These are phyloP conservation scores for Trichosporon inkin DNA, from an alignment of 1,284 basidiomycete genomes.

Conservation along the genomic window DNA sequence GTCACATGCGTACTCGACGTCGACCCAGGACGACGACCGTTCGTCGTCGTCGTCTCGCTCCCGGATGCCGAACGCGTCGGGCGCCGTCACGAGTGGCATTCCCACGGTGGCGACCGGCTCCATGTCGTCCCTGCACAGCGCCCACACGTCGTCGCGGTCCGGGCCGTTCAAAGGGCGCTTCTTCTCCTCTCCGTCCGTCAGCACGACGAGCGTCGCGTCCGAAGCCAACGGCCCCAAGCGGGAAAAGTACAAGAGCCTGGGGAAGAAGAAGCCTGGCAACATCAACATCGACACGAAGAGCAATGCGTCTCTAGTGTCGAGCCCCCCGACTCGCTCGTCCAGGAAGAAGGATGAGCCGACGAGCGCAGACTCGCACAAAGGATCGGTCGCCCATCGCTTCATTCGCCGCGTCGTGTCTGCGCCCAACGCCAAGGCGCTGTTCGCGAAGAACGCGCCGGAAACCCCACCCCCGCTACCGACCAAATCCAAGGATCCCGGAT, in stretches of 20 bases:
- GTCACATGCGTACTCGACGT: slow-evolving; percentile 24
- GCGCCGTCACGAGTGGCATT: slow-evolving; percentile 7
- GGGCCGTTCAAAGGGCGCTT: slow-evolving; percentile 42
- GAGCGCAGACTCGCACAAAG: slow-evolving; percentile 14
- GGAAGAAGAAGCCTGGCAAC: slow-evolving; percentile 16
- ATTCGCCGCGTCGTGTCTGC: slow-evolving; percentile 92
- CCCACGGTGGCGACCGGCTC: slow-evolving; percentile 11
- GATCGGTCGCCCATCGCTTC: slow-evolving; percentile 64
- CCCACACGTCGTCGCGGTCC: slow-evolving; percentile 24
- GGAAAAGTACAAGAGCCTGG: slow-evolving; percentile 30
- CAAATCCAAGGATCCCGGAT: slow-evolving; percentile 8
- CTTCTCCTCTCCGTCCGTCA: slow-evolving; percentile 34
- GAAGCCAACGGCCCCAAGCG: slow-evolving; percentile 10
- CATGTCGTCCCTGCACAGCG: slow-evolving; percentile 20
- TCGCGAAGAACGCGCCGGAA: slow-evolving; percentile 48
- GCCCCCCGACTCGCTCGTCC: neutral
- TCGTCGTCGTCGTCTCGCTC: slow-evolving; percentile 24
- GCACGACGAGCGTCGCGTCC: slow-evolving; percentile 10
- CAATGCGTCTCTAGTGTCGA: slow-evolving; percentile 3
- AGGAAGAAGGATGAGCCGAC: slow-evolving; percentile 3
- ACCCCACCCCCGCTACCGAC: slow-evolving; percentile 38
- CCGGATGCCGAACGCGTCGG: slow-evolving; percentile 5
- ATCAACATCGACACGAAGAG: slow-evolving; percentile 7
- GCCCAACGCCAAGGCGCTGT: slow-evolving; percentile 89
- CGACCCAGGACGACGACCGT: slow-evolving; percentile 20